These are phyloP conservation scores for Coemansia nantahalensis DNA, from an alignment of 192 early-diverging fungal genomes.

Conservation along the genomic window DNA sequence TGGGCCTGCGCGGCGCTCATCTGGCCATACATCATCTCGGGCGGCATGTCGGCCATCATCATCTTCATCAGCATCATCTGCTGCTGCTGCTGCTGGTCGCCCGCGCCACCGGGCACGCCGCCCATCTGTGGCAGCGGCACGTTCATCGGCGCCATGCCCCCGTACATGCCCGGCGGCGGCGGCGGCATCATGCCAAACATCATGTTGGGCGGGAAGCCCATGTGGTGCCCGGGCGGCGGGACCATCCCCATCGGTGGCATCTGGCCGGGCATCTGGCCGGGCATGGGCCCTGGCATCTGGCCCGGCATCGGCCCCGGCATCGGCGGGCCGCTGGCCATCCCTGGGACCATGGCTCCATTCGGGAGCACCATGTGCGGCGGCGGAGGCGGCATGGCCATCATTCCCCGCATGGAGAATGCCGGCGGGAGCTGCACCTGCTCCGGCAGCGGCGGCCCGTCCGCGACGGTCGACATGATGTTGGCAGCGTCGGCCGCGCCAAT, in stretches of 20 bases:
- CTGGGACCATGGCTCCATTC: slow-evolving; percentile 26
- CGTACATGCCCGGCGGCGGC: slow-evolving; percentile 37
- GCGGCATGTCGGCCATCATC: slow-evolving; percentile 40
- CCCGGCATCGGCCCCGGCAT: slow-evolving; percentile 1
- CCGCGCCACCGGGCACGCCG: slow-evolving; percentile 14
- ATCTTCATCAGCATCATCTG: slow-evolving; percentile 41
- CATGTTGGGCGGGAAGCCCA: slow-evolving; percentile 46
- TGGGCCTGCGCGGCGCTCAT: slow-evolving; percentile 19
- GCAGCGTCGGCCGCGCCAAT: too few species aligned
- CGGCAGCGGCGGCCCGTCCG: neutral
- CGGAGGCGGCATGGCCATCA: slow-evolving; percentile 28
- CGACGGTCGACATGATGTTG: neutral
- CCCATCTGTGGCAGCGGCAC: slow-evolving; percentile 25
- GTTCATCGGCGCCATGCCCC: slow-evolving; percentile 26
- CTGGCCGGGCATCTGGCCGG: slow-evolving; percentile 6
- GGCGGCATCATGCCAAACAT: slow-evolving; percentile 50
- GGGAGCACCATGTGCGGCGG: slow-evolving; percentile 35
- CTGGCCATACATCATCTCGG: slow-evolving; percentile 33
- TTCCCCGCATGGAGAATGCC: slow-evolving; percentile 7
- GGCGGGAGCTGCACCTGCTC: slow-evolving; percentile 30
- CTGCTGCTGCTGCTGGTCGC: slow-evolving; percentile 15
- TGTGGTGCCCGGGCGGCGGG: slow-evolving; percentile 22
- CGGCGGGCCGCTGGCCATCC: slow-evolving; percentile 13
- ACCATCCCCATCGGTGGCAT: slow-evolving; percentile 43
- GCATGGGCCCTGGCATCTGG: too few species aligned